These are phyloP conservation scores for Kodamaea plutei DNA, from an alignment of 1,139 yeast genomes.

Conservation along the genomic window DNA sequence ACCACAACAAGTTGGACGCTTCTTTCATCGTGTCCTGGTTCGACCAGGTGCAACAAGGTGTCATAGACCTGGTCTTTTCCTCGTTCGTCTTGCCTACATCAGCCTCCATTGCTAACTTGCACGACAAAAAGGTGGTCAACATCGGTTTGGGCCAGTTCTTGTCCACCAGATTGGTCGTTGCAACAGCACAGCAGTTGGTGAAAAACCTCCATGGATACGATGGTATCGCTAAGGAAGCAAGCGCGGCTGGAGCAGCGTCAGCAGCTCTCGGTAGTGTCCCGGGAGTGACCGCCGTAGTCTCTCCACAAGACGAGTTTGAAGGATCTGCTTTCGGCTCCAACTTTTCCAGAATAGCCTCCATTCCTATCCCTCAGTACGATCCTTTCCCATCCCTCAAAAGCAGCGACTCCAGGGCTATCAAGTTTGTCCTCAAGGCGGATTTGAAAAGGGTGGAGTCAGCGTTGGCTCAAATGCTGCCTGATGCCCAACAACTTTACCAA, in stretches of 20 bases:
- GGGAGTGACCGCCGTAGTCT: constrained; percentile 12
- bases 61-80: constrained; percentile 61
- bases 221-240: constrained; percentile 28
- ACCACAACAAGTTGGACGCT: constrained; percentile 31
- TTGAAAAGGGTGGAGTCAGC: constrained; percentile 30
- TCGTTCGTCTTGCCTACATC: constrained; percentile 68
- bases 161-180: constrained; percentile 35
- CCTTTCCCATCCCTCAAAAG: constrained; percentile 51
- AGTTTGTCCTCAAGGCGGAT: constrained; percentile 25
- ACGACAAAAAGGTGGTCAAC: constrained; percentile 72
- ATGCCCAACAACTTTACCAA: too few species aligned
- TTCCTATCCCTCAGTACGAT: constrained; percentile 59
- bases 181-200: constrained; percentile 51
- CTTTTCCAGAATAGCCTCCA: constrained; percentile 68
- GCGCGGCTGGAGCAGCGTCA: constrained; percentile 25
- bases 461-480: too few species aligned
- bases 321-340: constrained; percentile 80
- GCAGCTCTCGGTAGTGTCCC: too few species aligned
- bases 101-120: constrained; percentile 58
- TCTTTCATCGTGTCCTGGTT: constrained; percentile 53
- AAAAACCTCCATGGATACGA: constrained; percentile 41
- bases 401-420: constrained; percentile 33
- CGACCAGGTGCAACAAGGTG: constrained; percentile 59
- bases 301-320: constrained; percentile 49
- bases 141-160: constrained; percentile 67